A percentile compares a stretch with the other conserved stretches of the same genome.
phyloP scores from a whole-genome alignment of 768 basidiomycete genomes.

The Filobasidium floriforme region DNA sequence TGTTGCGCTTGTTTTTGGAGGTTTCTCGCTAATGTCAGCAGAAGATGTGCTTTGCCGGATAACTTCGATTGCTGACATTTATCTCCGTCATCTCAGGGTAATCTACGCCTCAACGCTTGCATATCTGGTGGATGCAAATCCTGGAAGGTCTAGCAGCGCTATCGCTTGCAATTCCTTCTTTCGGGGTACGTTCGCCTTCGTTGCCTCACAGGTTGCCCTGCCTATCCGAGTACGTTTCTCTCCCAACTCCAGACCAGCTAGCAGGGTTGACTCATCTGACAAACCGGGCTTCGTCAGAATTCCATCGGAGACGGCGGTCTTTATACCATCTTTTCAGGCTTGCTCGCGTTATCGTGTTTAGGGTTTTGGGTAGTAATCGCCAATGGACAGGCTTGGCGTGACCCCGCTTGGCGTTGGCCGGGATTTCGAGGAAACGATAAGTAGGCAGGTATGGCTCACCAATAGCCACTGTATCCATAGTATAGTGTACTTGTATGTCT shows the following conservation, averaged over 20 bases:
- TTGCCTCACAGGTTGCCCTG: constrained; percentile 64
- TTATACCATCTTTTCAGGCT: constrained; percentile 60
- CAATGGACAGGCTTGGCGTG: constrained; percentile 20
- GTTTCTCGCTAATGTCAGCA: constrained; percentile 66
- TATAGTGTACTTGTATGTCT: not conserved
- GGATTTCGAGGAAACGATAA: not conserved
- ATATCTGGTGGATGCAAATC: constrained; percentile 79
- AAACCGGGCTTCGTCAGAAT: not conserved
- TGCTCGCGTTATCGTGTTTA: constrained; percentile 54
- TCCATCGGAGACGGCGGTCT: constrained; percentile 69
- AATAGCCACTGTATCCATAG: constrained; percentile 1
- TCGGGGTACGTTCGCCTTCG: constrained; percentile 62
- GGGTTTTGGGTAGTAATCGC: constrained; percentile 57
- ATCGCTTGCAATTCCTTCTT: constrained; percentile 66
- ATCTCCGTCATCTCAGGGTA: constrained; percentile 44
- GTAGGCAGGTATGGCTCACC: not conserved
- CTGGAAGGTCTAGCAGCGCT: constrained; percentile 54
- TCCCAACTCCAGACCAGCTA: too few relatives aligned
- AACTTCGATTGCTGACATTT: not conserved
- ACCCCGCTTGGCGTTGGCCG: constrained; percentile 16
- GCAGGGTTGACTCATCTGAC: not conserved
- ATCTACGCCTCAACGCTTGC: constrained; percentile 67
- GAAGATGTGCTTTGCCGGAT: not conserved
- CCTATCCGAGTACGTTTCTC: constrained; percentile 56
- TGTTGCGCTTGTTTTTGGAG: constrained; percentile 62